A percentile compares a stretch with the other conserved stretches of the same genome.
phyloP scores from a whole-genome alignment of 2,329 filamentous ascomycete species.

The Atkinsonella hypoxylon region DNA sequence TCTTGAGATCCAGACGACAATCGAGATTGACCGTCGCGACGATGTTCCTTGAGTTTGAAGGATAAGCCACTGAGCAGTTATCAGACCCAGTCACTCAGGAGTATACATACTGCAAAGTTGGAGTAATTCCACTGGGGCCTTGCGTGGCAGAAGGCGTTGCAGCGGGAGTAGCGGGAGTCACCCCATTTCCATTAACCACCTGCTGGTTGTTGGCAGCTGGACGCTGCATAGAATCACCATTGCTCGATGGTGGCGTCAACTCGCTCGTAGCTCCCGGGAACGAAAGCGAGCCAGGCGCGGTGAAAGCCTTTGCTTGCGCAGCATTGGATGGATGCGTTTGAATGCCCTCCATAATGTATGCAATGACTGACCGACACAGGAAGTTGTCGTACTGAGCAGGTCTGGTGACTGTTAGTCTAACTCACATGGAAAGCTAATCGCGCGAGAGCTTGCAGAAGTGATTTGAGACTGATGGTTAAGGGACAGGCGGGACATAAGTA shows the following conservation, averaged over 20 bases:
- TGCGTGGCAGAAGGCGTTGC: conserved; percentile 77
- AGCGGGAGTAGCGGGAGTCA: conserved; percentile 81
- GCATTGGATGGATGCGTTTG: conserved; percentile 87
- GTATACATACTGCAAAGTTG: conserved; percentile 87
- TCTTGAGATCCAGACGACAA: conserved; percentile 96
- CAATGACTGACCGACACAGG: conserved; percentile 12
- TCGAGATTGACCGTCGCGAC: conserved; percentile 97
- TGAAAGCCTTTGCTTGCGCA: conserved; percentile 90
- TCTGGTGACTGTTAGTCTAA: conserved; percentile 14
- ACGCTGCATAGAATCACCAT: conserved; percentile 41
- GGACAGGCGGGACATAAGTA: no score
- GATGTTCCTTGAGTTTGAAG: conserved; percentile 66
- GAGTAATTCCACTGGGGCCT: conserved; percentile 79
- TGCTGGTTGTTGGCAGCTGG: conserved; percentile 35
- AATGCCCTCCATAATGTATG: conserved; percentile 65
- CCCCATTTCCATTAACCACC: conserved; percentile 58
- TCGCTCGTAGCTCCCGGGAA: conserved; percentile 79
- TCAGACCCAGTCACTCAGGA: conserved; percentile 23
- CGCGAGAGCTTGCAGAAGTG: not conserved
- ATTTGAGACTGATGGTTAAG: not conserved
- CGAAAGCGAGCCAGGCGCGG: conserved; percentile 80
- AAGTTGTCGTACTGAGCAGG: conserved; percentile 18
- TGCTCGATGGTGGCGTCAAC: conserved; percentile 66
- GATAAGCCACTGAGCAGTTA: conserved; percentile 38
- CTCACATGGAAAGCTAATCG: not conserved